These are phyloP conservation scores for Podospora comata DNA, from an alignment of 495 filamentous ascomycete genomes.

Conservation along the genomic window DNA sequence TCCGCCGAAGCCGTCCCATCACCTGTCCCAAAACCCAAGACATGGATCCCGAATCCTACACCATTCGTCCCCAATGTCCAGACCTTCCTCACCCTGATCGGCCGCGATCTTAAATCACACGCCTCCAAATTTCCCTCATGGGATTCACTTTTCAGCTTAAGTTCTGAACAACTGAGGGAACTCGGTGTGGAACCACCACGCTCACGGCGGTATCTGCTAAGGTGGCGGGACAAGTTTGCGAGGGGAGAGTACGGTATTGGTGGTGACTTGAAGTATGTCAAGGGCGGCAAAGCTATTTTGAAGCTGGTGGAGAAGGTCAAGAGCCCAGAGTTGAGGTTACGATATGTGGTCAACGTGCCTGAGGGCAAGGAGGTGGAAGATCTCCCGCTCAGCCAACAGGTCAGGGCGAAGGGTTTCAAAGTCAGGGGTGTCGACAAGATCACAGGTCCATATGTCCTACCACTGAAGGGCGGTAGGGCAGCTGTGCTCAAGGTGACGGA, in stretches of 20 bases:
- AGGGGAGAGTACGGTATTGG: slow-evolving; percentile 72
- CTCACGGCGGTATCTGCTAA: slow-evolving; percentile 74
- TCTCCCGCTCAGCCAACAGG: slow-evolving; percentile 39
- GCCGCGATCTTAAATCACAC: slow-evolving; percentile 77
- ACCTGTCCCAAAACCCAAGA: slow-evolving; percentile 32
- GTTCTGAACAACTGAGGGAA: slow-evolving; percentile 71
- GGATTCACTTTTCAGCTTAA: slow-evolving; percentile 80
- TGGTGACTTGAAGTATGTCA: slow-evolving; percentile 70
- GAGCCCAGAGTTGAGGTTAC: slow-evolving; percentile 21
- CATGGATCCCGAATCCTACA: slow-evolving; percentile 61
- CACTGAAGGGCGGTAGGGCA: slow-evolving; percentile 58
- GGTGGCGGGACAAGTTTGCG: slow-evolving; percentile 80
- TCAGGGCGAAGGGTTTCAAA: slow-evolving; percentile 60
- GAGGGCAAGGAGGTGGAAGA: slow-evolving; percentile 47
- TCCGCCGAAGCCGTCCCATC: slow-evolving; percentile 34
- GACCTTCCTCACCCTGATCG: slow-evolving; percentile 90
- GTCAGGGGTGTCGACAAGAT: slow-evolving; percentile 63
- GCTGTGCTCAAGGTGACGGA: slow-evolving; percentile 68
- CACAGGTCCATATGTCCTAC: slow-evolving; percentile 63
- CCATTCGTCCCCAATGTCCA: slow-evolving; percentile 80
- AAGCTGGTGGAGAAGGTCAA: slow-evolving; percentile 60
- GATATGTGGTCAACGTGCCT: slow-evolving; percentile 68
- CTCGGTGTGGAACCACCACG: slow-evolving; percentile 84
- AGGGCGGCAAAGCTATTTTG: slow-evolving; percentile 68
- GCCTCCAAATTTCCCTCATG: slow-evolving; percentile 79